Percentiles rank a stretch among this genome's conserved stretches.
phyloP scores from a whole-genome alignment of 2,329 filamentous ascomycete species.

The Cytospora leucostoma region DNA sequence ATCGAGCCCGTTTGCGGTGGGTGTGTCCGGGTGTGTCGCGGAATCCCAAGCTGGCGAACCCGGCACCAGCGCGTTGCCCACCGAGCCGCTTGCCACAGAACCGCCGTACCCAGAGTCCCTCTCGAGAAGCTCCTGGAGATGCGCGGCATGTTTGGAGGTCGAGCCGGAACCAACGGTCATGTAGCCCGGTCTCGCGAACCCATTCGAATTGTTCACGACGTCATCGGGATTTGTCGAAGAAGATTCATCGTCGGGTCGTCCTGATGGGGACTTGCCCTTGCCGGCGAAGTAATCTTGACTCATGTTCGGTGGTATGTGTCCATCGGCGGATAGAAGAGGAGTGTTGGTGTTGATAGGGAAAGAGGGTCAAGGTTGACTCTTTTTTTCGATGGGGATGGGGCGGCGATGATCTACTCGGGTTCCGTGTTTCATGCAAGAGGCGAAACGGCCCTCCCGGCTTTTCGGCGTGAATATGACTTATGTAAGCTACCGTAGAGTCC shows the following conservation, averaged over 20 bases:
- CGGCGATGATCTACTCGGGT: slow-evolving; percentile 8
- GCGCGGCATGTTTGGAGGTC: slow-evolving; percentile 77
- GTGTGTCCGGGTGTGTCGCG: slow-evolving; percentile 47
- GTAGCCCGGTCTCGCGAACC: slow-evolving; percentile 49
- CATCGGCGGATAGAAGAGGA: slow-evolving; percentile 24
- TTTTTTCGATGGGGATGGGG: slow-evolving; percentile 16
- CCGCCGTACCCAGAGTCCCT: slow-evolving; percentile 90
- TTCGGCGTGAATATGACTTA: slow-evolving; percentile 6
- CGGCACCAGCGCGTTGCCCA: slow-evolving; percentile 39
- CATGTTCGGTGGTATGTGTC: slow-evolving; percentile 45
- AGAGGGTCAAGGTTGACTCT: slow-evolving; percentile 21
- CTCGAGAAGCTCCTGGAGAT: slow-evolving; percentile 79
- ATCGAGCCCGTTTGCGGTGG: slow-evolving; percentile 58
- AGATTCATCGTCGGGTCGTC: slow-evolving; percentile 34
- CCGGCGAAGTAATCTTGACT: slow-evolving; percentile 60
- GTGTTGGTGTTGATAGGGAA: neutral
- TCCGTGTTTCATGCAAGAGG: slow-evolving; percentile 21
- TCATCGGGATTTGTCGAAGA: slow-evolving; percentile 22
- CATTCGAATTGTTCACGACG: slow-evolving; percentile 24
- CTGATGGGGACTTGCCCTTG: slow-evolving; percentile 53
- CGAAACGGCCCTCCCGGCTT: slow-evolving; percentile 17
- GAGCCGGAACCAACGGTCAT: slow-evolving; percentile 87
- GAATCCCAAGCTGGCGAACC: slow-evolving; percentile 46
- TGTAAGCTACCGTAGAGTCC: slow-evolving; percentile 1
- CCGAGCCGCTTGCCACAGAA: slow-evolving; percentile 68